A percentile compares a stretch with the other conserved stretches of the same genome.
Evolutionary conservation across 768 basidiomycete species (phyloP).

Genomic region (Hygrophorus russula): DNA sequence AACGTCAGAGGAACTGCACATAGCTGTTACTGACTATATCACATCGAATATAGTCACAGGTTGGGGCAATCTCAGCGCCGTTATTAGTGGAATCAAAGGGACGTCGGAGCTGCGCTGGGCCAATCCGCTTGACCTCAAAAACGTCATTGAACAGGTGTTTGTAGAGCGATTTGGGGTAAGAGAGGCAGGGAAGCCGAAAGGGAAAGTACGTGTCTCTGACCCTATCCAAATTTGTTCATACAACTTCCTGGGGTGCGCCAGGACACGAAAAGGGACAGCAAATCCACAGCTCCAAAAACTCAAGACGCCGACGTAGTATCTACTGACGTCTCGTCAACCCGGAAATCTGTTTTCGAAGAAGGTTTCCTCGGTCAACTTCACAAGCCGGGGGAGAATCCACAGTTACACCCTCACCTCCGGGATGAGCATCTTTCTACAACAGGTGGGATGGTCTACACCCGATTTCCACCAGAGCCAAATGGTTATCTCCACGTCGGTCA

Average conservation of each 20-base stretch:
- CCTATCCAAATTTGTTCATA: conserved; percentile 3
- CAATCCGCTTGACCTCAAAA: conserved; percentile 75
- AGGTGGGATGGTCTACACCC: conserved; percentile 78
- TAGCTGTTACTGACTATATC: conserved; percentile 46
- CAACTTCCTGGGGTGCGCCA: conserved; percentile 11
- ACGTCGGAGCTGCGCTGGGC: conserved; percentile 70
- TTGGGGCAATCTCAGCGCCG: conserved; percentile 68
- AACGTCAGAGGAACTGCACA: conserved; percentile 49
- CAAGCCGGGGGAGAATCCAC: conserved; percentile 88
- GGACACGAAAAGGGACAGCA: conserved; percentile 41
- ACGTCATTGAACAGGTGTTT: conserved; percentile 62
- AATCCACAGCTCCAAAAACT: conserved; percentile 19
- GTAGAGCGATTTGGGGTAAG: conserved; percentile 62
- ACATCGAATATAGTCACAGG: conserved; percentile 42
- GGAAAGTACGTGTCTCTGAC: conserved; percentile 32
- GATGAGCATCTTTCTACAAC: conserved; percentile 76
- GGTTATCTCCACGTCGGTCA: conserved; percentile 94
- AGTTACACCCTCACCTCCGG: conserved; percentile 66
- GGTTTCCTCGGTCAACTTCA: conserved; percentile 91
- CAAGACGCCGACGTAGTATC: conserved; percentile 18
- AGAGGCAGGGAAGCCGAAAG: conserved; percentile 51
- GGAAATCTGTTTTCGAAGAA: conserved; percentile 78
- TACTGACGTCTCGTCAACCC: conserved; percentile 25
- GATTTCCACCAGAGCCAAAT: conserved; percentile 98
- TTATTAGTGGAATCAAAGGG: conserved; percentile 51